A percentile compares a stretch with the other conserved stretches of the same genome.
Conservation (phyloP, 2,329 filamentous ascomycete genomes). For the Pyricularia pennisetigena region DNA sequence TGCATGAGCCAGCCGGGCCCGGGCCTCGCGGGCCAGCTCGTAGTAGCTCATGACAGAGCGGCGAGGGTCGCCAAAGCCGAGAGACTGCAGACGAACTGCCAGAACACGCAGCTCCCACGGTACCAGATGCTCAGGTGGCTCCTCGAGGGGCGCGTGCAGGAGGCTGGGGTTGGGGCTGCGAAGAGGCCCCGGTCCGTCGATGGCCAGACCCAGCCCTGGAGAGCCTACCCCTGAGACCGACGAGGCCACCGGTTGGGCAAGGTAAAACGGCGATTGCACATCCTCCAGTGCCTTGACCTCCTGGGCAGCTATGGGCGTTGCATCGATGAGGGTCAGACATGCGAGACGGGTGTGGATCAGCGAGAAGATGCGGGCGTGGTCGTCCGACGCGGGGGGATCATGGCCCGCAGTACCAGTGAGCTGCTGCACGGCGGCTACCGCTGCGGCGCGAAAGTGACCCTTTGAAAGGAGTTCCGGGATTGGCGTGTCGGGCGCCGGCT, state of each 20-base stretch:
- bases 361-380: conserved; percentile 59
- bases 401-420: conserved; percentile 38
- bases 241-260: conserved; percentile 36
- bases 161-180: conserved; percentile 3
- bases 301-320: conserved; percentile 57
- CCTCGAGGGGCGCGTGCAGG: neutral
- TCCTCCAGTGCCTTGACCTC: conserved; percentile 57
- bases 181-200: neutral
- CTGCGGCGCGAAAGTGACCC: conserved; percentile 75
- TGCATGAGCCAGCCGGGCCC: conserved; percentile 45
- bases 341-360: conserved; percentile 74
- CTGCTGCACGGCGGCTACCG: conserved; percentile 54
- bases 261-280: conserved; percentile 47
- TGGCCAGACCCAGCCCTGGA: neutral
- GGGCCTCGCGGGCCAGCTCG: conserved; percentile 72
- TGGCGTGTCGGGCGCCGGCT: conserved; percentile 52
- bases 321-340: conserved; percentile 71
- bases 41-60: conserved; percentile 86
- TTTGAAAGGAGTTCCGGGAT: conserved; percentile 57
- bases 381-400: conserved; percentile 35
- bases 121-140: conserved; percentile 47
- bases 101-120: conserved; percentile 84
- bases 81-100: conserved; percentile 71
- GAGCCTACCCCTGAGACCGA: neutral
- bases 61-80: conserved; percentile 76